A percentile compares a stretch with the other conserved stretches of the same genome.
phyloP scores from a whole-genome alignment of 108 stramenopile species.

The Nitzschia inconspicua region DNA sequence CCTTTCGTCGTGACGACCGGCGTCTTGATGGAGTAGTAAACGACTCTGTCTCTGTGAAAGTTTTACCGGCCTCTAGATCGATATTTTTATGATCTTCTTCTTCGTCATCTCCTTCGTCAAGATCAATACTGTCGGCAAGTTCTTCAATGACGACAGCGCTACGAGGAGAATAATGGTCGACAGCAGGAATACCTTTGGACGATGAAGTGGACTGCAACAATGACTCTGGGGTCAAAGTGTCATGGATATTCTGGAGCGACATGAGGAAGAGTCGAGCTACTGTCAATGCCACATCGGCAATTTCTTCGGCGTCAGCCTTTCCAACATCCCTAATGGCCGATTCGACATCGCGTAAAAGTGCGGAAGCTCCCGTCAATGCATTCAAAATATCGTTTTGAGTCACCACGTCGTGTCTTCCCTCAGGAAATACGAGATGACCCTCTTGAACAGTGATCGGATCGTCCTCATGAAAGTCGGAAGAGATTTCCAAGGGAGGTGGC shows the following conservation, averaged over 20 bases:
- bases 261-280: conserved; percentile 63
- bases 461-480: no score
- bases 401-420: no score
- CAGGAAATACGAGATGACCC: no score
- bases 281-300: conserved; percentile 78
- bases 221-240: conserved; percentile 49
- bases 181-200: no score
- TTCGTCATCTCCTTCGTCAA: conserved; percentile 5
- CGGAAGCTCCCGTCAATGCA: conserved; percentile 42
- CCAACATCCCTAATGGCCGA: conserved; percentile 58
- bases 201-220: no score
- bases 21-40: no score
- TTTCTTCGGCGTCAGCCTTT: conserved; percentile 71
- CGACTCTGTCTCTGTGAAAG: neutral
- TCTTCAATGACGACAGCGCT: conserved; percentile 29
- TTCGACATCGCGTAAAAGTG: conserved; percentile 66
- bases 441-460: no score
- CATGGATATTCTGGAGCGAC: conserved; percentile 53
- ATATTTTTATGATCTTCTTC: conserved; percentile 19
- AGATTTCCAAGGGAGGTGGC: no score
- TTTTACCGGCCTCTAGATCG: neutral
- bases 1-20: neutral
- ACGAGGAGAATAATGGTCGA: conserved; percentile 1
- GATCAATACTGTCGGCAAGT: conserved; percentile 41
- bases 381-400: conserved; percentile 46